Evolutionary conservation across 768 basidiomycete genomes (phyloP).

Genomic region (Naganishia onofrii): DNA sequence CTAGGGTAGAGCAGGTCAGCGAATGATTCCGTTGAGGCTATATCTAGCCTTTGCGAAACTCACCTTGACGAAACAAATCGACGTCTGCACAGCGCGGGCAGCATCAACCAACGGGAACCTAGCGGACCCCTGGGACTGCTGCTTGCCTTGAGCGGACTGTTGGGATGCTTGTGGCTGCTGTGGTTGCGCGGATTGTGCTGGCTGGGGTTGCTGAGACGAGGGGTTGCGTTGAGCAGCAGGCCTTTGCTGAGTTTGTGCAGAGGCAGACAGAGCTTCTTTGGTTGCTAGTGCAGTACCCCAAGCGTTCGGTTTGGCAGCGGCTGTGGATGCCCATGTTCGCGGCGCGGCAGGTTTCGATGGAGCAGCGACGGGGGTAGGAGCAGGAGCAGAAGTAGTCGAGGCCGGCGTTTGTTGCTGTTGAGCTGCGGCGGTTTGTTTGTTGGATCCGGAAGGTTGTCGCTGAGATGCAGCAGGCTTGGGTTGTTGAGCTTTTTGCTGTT

Average conservation of each 20-base stretch:
- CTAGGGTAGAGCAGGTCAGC: conserved; percentile 29
- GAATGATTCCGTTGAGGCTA: background rate
- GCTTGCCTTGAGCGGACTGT: background rate
- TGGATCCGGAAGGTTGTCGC: background rate
- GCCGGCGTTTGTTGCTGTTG: conserved; percentile 27
- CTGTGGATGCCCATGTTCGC: conserved; percentile 83
- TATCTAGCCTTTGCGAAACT: background rate
- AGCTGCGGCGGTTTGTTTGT: conserved; percentile 34
- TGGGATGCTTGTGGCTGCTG: conserved; percentile 42
- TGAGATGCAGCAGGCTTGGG: background rate
- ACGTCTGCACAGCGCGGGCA: conserved; percentile 64
- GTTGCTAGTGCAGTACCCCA: conserved; percentile 81
- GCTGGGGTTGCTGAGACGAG: conserved; percentile 14
- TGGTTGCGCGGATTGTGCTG: conserved; percentile 24
- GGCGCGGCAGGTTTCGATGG: conserved; percentile 53
- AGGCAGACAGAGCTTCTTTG: conserved; percentile 59
- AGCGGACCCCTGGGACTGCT: conserved; percentile 48
- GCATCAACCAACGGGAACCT: conserved; percentile 54
- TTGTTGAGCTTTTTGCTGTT: background rate
- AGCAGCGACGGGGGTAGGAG: conserved; percentile 55
- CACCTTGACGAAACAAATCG: conserved; percentile 86
- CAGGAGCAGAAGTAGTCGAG: conserved; percentile 43
- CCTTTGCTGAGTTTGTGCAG: conserved; percentile 27
- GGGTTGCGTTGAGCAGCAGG: conserved; percentile 8
- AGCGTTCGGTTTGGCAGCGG: conserved; percentile 71